Evolutionary conservation across 2,329 filamentous ascomycete genomes (phyloP), one percentile per base, ranked within the genome.

Genomic region (Mycosphaerella sp.): DNA sequence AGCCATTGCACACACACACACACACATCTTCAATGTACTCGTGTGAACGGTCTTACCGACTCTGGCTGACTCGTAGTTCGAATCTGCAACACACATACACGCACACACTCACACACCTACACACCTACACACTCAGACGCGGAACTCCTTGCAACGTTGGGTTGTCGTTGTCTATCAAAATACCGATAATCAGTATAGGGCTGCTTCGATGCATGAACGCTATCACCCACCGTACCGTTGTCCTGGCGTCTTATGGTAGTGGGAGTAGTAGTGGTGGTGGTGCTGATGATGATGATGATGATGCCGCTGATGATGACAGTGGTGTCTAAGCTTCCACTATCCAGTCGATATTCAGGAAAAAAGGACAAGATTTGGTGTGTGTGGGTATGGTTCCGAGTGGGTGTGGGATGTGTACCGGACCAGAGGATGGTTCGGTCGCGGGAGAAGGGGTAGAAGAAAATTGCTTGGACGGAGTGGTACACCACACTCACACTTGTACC

Each of bases 381-480:
- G 45, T 43, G 48, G 29, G 45, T 45, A 34, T 47, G 14, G 54
- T 52, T 49, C 53, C 45, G 54, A 56, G 40, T 56, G 54, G 45
- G 53, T 38, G 53, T 38, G 54, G 49, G 42, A 32, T 12, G 43
- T 21, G 40, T 10, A 29, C 36, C 45, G 46, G 38, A 42, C 41
- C 29, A 44, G 6, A 32, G 43, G 23, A 14, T 17, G 39, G n/a
- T 38, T 29, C 26, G 26, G 5, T 29, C 2, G 21, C 32, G 34
- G 12, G 12, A 38, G 34, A 38, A 38, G 6, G 34, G 4, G 6
- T 21, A 2, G 21, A 21, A 34, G 31, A 45, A 31, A 31, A 36
- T 38, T 43, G 38, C 21, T 50, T 47, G 54, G 50, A 48, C 26
- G 17, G 29, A 17, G 14, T 17, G 14, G 45, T 51, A 14, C 21